Conservation (phyloP, 192 early-diverging fungal genomes). For the Coemansia sp. region DNA sequence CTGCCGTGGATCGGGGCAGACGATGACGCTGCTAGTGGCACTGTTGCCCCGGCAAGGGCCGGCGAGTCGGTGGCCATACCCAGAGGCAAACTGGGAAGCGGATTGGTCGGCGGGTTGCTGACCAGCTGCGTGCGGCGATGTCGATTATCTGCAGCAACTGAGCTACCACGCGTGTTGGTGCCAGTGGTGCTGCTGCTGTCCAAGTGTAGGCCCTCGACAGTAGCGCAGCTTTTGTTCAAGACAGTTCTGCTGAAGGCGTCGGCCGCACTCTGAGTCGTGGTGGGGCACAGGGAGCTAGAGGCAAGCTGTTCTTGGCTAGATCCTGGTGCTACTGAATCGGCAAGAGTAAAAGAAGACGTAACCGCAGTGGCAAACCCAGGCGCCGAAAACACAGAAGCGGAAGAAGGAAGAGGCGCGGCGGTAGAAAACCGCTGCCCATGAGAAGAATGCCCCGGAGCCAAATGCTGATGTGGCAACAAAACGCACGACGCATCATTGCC, state of each 20-base stretch:
- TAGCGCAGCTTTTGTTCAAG: background rate
- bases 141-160: background rate
- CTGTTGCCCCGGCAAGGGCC: background rate
- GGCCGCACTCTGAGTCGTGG: background rate
- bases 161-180: too few relatives aligned
- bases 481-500: background rate
- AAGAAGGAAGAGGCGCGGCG: slow-evolving; percentile 10
- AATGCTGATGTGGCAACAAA: slow-evolving; percentile 6
- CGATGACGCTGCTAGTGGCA: background rate
- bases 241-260: background rate
- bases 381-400: slow-evolving; percentile 9
- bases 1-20: background rate
- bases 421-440: slow-evolving; percentile 5
- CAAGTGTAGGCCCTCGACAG: background rate
- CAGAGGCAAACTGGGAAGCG: slow-evolving; percentile 23
- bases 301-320: background rate
- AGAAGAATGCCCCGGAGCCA: slow-evolving; percentile 11
- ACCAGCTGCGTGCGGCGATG: slow-evolving; percentile 13
- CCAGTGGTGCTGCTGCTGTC: background rate
- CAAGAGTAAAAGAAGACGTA: background rate
- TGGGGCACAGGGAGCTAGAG: background rate
- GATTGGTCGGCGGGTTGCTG: slow-evolving; percentile 32
- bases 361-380: background rate
- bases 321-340: background rate
- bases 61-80: slow-evolving; percentile 10